Evolutionary conservation across 768 basidiomycete species (phyloP).

Genomic region (Serpula lacrymans): DNA sequence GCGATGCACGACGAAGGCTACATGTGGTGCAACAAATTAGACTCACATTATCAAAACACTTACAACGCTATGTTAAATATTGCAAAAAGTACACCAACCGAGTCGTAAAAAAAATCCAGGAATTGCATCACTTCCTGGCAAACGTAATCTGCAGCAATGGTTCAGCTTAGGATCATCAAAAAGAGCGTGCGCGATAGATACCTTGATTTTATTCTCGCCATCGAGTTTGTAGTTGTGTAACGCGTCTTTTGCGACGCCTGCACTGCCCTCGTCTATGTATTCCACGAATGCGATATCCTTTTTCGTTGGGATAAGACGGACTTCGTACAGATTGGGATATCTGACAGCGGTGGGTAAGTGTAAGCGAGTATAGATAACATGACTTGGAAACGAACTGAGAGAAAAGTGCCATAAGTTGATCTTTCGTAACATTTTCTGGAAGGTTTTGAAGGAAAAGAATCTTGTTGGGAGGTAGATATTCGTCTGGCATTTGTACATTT

Average conservation of each 20-base stretch:
- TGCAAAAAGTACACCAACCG: conserved; percentile 24
- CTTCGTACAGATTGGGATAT: conserved; percentile 94
- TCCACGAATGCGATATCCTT: conserved; percentile 99
- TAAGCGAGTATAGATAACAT: background rate
- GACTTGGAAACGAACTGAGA: conserved; percentile 61
- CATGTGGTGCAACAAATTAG: too few relatives aligned
- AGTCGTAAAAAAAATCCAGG: too few relatives aligned
- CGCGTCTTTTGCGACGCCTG: conserved; percentile 90
- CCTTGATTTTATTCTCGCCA: conserved; percentile 99
- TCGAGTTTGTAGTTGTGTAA: conserved; percentile 97
- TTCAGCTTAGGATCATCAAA: conserved; percentile 5
- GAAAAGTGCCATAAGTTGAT: conserved; percentile 87
- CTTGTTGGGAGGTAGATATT: conserved; percentile 98
- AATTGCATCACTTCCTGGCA: conserved; percentile 67
- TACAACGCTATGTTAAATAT: conserved; percentile 28
- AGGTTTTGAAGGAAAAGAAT: conserved; percentile 98
- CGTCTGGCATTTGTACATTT: conserved; percentile 97
- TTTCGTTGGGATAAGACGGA: conserved; percentile 97
- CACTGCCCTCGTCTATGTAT: conserved; percentile 88
- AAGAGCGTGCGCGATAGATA: conserved; percentile 25
- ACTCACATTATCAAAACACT: conserved; percentile 7
- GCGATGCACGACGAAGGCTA: too few relatives aligned
- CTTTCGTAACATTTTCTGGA: conserved; percentile 89
- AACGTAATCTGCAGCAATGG: conserved; percentile 56
- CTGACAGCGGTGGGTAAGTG: conserved; percentile 43